A percentile compares a stretch with the other conserved stretches of the same genome.
Evolutionary conservation across 805 yeast species (phyloP).

Genomic region (Millerago galiae): DNA sequence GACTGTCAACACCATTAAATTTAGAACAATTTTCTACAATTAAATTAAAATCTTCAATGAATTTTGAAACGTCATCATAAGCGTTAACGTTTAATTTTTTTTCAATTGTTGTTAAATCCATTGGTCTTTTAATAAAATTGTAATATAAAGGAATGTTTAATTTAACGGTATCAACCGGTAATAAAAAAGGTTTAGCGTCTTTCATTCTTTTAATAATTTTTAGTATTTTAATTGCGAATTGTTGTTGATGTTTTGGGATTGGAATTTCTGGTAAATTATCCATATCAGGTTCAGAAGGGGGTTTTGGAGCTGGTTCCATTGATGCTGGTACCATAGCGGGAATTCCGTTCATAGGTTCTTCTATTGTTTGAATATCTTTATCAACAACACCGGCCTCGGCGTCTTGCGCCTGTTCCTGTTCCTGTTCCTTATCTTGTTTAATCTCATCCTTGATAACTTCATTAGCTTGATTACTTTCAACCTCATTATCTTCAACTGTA

Average conservation of each 20-base stretch:
- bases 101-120: constrained; percentile 92
- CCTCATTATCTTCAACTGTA: constrained; percentile 1
- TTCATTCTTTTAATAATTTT: constrained; percentile 85
- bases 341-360: no score
- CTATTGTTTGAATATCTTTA: no score
- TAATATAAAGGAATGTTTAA: constrained; percentile 87
- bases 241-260: constrained; percentile 76
- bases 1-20: constrained; percentile 81
- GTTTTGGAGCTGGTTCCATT: constrained; percentile 61
- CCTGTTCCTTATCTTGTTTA: not conserved
- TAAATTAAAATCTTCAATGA: constrained; percentile 71
- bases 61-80: constrained; percentile 62
- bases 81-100: constrained; percentile 64
- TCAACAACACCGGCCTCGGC: no score
- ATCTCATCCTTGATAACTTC: constrained; percentile 2
- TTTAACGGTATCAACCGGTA: constrained; percentile 85
- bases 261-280: constrained; percentile 59
- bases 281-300: constrained; percentile 70
- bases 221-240: constrained; percentile 69
- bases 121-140: constrained; percentile 77
- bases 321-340: not conserved
- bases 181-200: constrained; percentile 85
- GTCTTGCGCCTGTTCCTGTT: no score
- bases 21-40: constrained; percentile 78
- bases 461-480: constrained; percentile 1